Conservation (phyloP, 495 filamentous ascomycete species). For the Jackrogersella minutella region DNA sequence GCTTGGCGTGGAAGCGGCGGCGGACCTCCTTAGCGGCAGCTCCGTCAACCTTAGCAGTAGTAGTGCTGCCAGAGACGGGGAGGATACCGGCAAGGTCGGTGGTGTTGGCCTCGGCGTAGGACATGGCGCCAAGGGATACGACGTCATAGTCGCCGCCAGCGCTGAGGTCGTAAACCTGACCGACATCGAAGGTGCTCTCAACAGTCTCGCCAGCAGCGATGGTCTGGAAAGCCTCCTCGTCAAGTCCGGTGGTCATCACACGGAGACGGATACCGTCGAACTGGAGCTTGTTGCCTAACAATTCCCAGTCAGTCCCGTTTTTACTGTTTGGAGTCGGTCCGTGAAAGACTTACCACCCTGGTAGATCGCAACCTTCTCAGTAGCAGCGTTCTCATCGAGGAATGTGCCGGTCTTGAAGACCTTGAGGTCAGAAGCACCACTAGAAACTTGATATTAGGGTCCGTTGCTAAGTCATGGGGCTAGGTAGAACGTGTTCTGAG, state of each 20-base stretch:
- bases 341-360: constrained; percentile 53
- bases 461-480: background rate
- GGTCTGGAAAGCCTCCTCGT: constrained; percentile 61
- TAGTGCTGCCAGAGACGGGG: constrained; percentile 56
- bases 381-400: constrained; percentile 59
- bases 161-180: constrained; percentile 63
- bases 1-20: constrained; percentile 57
- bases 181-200: constrained; percentile 65
- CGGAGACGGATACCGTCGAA: constrained; percentile 67
- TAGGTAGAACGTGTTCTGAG: background rate
- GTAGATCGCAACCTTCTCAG: constrained; percentile 68
- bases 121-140: constrained; percentile 57
- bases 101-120: constrained; percentile 58
- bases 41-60: constrained; percentile 60
- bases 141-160: constrained; percentile 58
- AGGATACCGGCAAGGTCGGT: constrained; percentile 56
- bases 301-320: background rate
- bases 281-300: constrained; percentile 55
- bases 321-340: background rate
- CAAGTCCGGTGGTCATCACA: constrained; percentile 55
- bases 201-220: constrained; percentile 64
- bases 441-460: constrained; percentile 16
- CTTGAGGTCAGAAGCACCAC: constrained; percentile 60
- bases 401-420: constrained; percentile 70
- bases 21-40: constrained; percentile 57